phyloP scores from a whole-genome alignment of 2,329 filamentous ascomycete species.

The Leptographium flavum region DNA sequence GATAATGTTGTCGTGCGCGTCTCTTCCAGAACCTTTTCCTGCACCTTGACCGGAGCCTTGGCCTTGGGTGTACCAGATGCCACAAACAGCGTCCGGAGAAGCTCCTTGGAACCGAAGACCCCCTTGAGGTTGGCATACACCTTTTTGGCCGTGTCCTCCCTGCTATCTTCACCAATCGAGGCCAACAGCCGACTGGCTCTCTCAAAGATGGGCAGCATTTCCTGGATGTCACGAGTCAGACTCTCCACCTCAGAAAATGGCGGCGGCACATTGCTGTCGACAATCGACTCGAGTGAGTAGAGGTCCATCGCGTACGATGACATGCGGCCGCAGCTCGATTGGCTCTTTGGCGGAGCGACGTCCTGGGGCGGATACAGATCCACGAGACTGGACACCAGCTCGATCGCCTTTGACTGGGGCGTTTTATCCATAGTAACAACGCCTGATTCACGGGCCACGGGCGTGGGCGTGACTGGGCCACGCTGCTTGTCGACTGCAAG shows the following conservation, averaged over 20 bases:
- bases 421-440: too few species aligned
- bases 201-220: conserved; percentile 2
- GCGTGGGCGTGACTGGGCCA: background rate
- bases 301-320: conserved; percentile 9
- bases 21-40: too few species aligned
- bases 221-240: background rate
- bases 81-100: background rate
- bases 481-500: background rate
- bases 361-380: conserved; percentile 6
- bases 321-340: background rate
- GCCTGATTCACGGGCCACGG: too few species aligned
- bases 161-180: background rate
- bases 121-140: background rate
- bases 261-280: background rate
- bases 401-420: too few species aligned
- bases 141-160: background rate
- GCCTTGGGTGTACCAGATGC: background rate
- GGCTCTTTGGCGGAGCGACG: background rate
- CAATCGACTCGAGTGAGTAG: conserved; percentile 2
- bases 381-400: conserved; percentile 1
- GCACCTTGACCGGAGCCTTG: too few species aligned
- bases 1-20: too few species aligned
- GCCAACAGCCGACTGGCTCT: background rate
- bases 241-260: background rate
- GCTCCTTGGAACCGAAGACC: background rate